A percentile compares a stretch with the other conserved stretches of the same genome.
Conservation (phyloP, 1,284 basidiomycete genomes). For the Ceratobasidium sp. region DNA sequence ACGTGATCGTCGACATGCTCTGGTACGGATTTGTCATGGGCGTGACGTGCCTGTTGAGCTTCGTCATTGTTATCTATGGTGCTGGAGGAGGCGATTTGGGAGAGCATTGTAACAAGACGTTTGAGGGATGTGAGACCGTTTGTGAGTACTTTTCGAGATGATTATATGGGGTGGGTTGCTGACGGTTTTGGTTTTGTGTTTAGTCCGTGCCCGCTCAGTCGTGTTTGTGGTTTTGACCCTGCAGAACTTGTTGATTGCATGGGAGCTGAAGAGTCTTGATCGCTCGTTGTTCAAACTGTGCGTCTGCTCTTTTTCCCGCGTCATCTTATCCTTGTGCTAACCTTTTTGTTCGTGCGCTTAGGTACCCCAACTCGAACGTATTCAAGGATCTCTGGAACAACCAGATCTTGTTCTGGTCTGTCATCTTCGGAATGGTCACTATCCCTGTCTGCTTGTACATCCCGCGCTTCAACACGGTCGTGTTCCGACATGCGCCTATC, state of each 20-base stretch:
- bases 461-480: constrained; percentile 48
- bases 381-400: constrained; percentile 64
- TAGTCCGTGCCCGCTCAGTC: constrained; percentile 61
- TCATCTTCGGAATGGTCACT: constrained; percentile 60
- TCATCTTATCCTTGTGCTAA: constrained; percentile 30
- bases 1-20: constrained; percentile 64
- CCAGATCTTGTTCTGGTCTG: constrained; percentile 64
- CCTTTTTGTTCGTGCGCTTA: constrained; percentile 43
- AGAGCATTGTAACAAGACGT: constrained; percentile 61
- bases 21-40: constrained; percentile 75
- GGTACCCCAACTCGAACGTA: constrained; percentile 55
- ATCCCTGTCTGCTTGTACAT: constrained; percentile 66
- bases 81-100: constrained; percentile 62
- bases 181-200: background rate
- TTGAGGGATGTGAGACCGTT: constrained; percentile 57
- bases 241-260: constrained; percentile 59
- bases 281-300: constrained; percentile 25
- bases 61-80: constrained; percentile 67
- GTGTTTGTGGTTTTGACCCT: constrained; percentile 66
- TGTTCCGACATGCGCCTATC: constrained; percentile 60
- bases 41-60: constrained; percentile 63
- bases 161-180: background rate
- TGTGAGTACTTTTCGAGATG: constrained; percentile 52
- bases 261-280: constrained; percentile 54
- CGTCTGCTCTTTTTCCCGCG: background rate